A percentile compares a stretch with the other conserved stretches of the same genome.
Conservation (phyloP, 2,329 filamentous ascomycete genomes). For the Graphiopsis chlorocephala region DNA sequence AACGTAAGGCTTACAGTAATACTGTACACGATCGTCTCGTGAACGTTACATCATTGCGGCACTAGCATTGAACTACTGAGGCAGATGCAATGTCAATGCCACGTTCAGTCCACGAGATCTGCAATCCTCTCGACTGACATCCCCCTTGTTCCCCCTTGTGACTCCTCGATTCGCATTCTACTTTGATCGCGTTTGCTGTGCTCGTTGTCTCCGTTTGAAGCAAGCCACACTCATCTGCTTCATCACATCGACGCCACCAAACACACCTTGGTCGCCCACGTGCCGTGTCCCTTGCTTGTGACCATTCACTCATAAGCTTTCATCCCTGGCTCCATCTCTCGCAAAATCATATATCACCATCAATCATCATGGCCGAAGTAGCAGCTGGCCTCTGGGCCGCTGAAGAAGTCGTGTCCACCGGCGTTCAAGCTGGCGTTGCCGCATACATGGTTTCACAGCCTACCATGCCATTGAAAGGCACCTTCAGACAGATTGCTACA, state of each 20-base stretch:
- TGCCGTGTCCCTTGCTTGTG: constrained; percentile 11
- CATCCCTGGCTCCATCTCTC: not conserved
- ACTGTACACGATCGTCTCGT: not conserved
- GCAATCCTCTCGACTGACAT: not conserved
- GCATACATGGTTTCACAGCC: constrained; percentile 43
- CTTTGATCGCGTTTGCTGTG: not conserved
- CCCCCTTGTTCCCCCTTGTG: too few relatives aligned
- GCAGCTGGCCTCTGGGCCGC: constrained; percentile 39
- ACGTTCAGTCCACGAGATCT: not conserved
- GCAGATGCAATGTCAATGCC: not conserved
- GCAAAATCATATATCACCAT: not conserved
- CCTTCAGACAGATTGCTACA: constrained; percentile 41
- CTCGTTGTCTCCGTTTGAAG: not conserved
- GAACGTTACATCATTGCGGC: not conserved
- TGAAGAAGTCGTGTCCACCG: constrained; percentile 42
- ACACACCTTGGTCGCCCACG: not conserved
- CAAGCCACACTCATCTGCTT: not conserved
- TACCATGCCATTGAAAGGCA: constrained; percentile 43
- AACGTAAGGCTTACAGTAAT: too few relatives aligned
- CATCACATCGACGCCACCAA: not conserved
- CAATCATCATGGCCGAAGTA: constrained; percentile 39
- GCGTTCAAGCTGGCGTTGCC: constrained; percentile 37
- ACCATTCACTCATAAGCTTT: not conserved
- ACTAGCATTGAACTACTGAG: not conserved
- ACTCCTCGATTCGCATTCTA: not conserved